Evolutionary conservation across 345 rosid genomes (phyloP).

Genomic region (Salix purpurea): DNA sequence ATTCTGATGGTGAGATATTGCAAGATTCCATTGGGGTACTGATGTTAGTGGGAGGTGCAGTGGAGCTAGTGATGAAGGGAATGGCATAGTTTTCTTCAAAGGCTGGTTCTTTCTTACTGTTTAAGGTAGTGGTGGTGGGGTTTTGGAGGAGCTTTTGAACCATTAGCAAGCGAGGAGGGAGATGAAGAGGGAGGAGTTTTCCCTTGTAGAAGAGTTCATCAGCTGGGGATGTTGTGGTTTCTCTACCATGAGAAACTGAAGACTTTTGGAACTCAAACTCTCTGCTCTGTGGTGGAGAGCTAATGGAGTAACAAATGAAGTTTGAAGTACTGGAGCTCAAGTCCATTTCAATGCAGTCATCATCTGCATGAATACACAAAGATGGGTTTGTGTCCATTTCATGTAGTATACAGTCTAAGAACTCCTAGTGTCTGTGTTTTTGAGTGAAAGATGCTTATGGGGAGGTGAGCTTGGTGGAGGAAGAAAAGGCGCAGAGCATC

Average conservation of each 20-base stretch:
- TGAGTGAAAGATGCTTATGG: conserved; percentile 20
- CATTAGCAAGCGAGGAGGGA: conserved; percentile 78
- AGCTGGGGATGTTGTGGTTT: conserved; percentile 51
- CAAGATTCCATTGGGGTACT: conserved; percentile 31
- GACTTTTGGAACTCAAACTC: conserved; percentile 92
- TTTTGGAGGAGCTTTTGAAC: conserved; percentile 60
- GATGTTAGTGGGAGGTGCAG: conserved; percentile 15
- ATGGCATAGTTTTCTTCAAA: conserved; percentile 21
- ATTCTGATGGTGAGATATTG: conserved; percentile 48
- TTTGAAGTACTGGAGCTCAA: conserved; percentile 42
- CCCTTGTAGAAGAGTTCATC: conserved; percentile 96
- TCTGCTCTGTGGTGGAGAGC: conserved; percentile 55
- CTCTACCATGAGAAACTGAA: conserved; percentile 39
- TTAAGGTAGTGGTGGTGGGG: conserved; percentile 14
- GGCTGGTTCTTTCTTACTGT: conserved; percentile 17
- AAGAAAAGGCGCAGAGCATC: conserved; percentile 25
- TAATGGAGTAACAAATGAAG: conserved; percentile 38
- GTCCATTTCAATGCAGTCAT: conserved; percentile 78
- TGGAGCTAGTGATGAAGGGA: conserved; percentile 16
- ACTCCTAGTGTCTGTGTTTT: conserved; percentile 14
- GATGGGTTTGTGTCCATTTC: conserved; percentile 10
- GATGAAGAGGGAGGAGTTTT: conserved; percentile 90
- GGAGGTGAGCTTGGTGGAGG: conserved; percentile 23
- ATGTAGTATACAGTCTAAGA: neutral
- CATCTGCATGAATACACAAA: conserved; percentile 27